Evolutionary conservation across 2,329 filamentous ascomycete genomes (phyloP), one percentile per base, ranked within the genome.

Genomic region (Pseudogymnoascus sp.): DNA sequence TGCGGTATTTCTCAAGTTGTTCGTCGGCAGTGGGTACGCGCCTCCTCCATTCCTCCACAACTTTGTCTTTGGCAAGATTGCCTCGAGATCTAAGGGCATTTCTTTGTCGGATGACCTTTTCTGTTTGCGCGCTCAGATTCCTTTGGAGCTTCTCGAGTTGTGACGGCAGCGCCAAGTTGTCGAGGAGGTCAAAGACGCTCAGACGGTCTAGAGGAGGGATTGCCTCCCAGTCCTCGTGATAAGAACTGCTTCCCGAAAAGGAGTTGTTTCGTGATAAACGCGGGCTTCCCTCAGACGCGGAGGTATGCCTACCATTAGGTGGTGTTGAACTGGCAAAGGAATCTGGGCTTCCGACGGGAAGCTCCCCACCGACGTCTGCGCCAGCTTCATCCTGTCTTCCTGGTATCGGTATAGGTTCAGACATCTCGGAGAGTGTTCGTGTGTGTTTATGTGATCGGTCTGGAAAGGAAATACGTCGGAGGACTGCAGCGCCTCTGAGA

Each of bases 41-140:
- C 62, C 90, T 88, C 64, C 91, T 86, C 91, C 91, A 96, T 78
- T 97, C 91, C 68, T 96, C 93, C 24, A 97, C 88, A 72, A 97
- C 91, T 65, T 90, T 88, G 68, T 96, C 88, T 71, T 88, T 90
- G n/a, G 93, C 93, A 69, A 85, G 85, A 71, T 88, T 81, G 60
- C 92, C 88, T 67, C 84, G 87, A 19, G 86, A 86, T 74, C 90
- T 91, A 66, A 96, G 76, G 64, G 86, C 91, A 73, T 95, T 89
- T 70, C 90, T 86, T 65, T 95, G 93, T 72, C 86, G 86, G 66
- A 87, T 87, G 33, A 97, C 88, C 75, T 90, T 95, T 69, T 95
- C 87, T 3, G 87, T 93, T 76, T 97, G 93, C 4, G 86, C 84
- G 29, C 88, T 88, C 64, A 97, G 81, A 38, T 90, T 89, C 70